A percentile compares a stretch with the other conserved stretches of the same genome.
phyloP scores from a whole-genome alignment of 1,284 basidiomycete genomes.

The Cryptococcus jaspeensis region DNA sequence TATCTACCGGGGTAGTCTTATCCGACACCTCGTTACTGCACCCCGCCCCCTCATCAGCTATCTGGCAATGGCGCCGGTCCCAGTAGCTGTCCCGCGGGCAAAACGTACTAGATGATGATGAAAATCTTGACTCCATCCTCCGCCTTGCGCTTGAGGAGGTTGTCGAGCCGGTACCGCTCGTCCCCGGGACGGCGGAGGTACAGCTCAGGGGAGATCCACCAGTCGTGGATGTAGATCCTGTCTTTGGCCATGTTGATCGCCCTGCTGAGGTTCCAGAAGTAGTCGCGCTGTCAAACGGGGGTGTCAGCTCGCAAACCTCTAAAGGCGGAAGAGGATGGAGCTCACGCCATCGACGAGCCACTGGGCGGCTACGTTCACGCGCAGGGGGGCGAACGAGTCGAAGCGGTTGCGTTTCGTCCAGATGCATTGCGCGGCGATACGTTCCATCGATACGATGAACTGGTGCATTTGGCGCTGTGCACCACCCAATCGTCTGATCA shows the following conservation, averaged over 20 bases:
- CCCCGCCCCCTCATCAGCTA: not conserved
- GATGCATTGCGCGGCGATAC: conserved; percentile 71
- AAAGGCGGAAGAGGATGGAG: not conserved
- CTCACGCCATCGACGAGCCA: conserved; percentile 98
- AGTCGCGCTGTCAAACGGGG: conserved; percentile 66
- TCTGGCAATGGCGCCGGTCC: too few species aligned
- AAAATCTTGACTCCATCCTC: conserved; percentile 95
- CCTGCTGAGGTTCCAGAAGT: conserved; percentile 95
- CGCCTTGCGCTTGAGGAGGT: conserved; percentile 85
- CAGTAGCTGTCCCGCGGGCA: too few species aligned
- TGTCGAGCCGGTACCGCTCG: conserved; percentile 85
- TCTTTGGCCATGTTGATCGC: conserved; percentile 89
- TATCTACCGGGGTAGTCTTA: conserved; percentile 88
- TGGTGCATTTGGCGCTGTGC: conserved; percentile 89
- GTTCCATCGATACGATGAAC: conserved; percentile 91
- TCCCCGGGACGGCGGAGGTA: conserved; percentile 79
- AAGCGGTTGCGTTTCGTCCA: conserved; percentile 84
- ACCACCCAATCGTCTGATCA: not conserved
- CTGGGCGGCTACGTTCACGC: conserved; percentile 89
- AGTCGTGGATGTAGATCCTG: conserved; percentile 88
- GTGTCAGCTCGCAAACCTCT: not conserved
- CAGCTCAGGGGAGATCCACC: conserved; percentile 78
- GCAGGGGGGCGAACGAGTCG: conserved; percentile 90
- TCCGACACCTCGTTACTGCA: conserved; percentile 93
- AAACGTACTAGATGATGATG: conserved; percentile 85